Conservation (phyloP, 1,284 basidiomycete genomes). For the Ceratobasidium sp. region DNA sequence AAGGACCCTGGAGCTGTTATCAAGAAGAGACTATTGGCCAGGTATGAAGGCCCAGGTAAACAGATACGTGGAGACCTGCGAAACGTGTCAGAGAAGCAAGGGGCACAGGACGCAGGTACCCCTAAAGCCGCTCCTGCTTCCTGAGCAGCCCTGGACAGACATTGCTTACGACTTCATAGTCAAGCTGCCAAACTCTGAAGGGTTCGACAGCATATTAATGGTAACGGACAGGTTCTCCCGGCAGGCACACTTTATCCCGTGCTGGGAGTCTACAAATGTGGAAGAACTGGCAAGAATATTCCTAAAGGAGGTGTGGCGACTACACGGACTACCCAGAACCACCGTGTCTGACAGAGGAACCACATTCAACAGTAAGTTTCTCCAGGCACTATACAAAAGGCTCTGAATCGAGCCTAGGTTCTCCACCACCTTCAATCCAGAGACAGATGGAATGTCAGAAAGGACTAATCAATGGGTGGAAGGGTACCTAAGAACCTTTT, state of each 20-base stretch:
- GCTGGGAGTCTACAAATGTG: too few relatives aligned
- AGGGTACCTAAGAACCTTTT: too few relatives aligned
- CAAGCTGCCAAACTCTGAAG: constrained; percentile 55
- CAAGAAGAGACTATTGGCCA: constrained; percentile 44
- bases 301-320: too few relatives aligned
- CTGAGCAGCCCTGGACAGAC: constrained; percentile 57
- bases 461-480: too few relatives aligned
- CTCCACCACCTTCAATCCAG: constrained; percentile 52
- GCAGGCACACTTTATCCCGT: too few relatives aligned
- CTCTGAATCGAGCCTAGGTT: constrained; percentile 53
- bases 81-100: constrained; percentile 55
- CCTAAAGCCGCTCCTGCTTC: constrained; percentile 55
- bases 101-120: constrained; percentile 55
- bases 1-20: constrained; percentile 43
- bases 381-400: constrained; percentile 51
- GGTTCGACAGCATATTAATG: constrained; percentile 58
- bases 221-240: constrained; percentile 58
- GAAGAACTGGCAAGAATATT: too few relatives aligned
- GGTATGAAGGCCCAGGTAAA: too few relatives aligned
- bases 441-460: constrained; percentile 49
- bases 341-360: too few relatives aligned
- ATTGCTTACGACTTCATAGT: constrained; percentile 62
- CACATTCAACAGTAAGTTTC: too few relatives aligned
- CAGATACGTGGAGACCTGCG: constrained; percentile 55
- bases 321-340: too few relatives aligned